Percentiles rank a stretch among this genome's conserved stretches.
Evolutionary conservation across 164 flowering plant species (phyloP).

Genomic region (Saururus chinensis): DNA sequence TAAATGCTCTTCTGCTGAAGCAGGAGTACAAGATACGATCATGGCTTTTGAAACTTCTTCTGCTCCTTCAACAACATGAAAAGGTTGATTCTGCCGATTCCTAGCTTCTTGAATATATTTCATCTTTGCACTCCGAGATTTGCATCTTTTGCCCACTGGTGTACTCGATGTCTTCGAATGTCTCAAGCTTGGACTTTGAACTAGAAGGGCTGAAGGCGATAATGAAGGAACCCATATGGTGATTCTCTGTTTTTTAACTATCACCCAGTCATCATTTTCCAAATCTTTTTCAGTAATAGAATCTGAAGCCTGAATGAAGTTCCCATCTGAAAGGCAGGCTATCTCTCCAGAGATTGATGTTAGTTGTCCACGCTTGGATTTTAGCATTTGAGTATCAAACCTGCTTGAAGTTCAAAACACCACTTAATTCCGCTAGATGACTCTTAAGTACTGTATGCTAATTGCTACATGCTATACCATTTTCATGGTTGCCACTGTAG

Average conservation of each 20-base stretch:
- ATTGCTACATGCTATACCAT: no score
- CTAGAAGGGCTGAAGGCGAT: constrained; percentile 17
- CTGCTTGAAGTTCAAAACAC: no score
- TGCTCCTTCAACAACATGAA: constrained; percentile 10
- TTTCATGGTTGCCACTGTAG: no score
- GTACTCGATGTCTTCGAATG: constrained; percentile 11
- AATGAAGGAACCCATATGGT: constrained; percentile 65
- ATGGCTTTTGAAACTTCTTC: neutral
- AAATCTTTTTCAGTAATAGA: constrained; percentile 12
- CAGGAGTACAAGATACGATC: constrained; percentile 2
- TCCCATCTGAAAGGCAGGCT: constrained; percentile 3
- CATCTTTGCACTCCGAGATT: constrained; percentile 4
- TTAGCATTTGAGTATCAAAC: constrained; percentile 27
- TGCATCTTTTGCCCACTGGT: constrained; percentile 2
- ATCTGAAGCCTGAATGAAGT: constrained; percentile 8
- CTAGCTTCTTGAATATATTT: constrained; percentile 7
- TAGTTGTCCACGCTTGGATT: constrained; percentile 31
- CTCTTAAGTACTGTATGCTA: no score
- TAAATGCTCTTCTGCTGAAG: constrained; percentile 7
- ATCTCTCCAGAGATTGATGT: constrained; percentile 17
- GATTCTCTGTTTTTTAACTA: constrained; percentile 82
- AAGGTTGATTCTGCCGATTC: constrained; percentile 9
- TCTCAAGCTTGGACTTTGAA: constrained; percentile 16
- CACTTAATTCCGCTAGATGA: no score
- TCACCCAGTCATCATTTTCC: constrained; percentile 59